A percentile compares a stretch with the other conserved stretches of the same genome.
Evolutionary conservation across 2,329 filamentous ascomycete species (phyloP).

Genomic region (Leptodontidium sp.): DNA sequence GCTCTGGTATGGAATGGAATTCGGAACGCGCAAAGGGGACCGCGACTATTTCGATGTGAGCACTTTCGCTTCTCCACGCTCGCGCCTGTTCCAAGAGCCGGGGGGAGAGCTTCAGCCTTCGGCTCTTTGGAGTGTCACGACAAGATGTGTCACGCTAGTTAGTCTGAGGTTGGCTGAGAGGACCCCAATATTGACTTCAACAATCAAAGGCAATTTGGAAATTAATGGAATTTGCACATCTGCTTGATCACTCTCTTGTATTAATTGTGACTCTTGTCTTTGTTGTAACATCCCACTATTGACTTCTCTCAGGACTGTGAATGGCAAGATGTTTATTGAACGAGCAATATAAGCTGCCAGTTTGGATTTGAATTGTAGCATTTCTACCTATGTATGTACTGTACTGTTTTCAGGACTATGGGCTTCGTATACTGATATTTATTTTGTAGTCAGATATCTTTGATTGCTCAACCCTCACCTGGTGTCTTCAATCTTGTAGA

Average conservation of each 20-base stretch:
- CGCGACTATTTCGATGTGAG: slow-evolving; percentile 34
- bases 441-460: not conserved
- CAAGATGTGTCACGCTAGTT: slow-evolving; percentile 6
- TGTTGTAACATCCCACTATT: not conserved
- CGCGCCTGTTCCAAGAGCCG: slow-evolving; percentile 32
- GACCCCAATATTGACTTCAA: not conserved
- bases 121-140: not conserved
- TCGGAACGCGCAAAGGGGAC: slow-evolving; percentile 28
- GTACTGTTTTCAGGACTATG: not conserved
- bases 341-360: not conserved
- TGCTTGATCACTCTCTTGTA: not conserved
- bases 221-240: not conserved
- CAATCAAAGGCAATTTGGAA: not conserved
- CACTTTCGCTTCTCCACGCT: slow-evolving; percentile 16
- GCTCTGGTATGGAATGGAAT: slow-evolving; percentile 15
- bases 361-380: not conserved
- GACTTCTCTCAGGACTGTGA: not conserved
- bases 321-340: not conserved
- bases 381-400: not conserved
- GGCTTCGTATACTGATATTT: not conserved
- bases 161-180: not conserved
- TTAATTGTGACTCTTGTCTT: not conserved
- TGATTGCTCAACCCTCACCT: slow-evolving; percentile 29
- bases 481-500: slow-evolving; percentile 54
- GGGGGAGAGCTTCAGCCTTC: slow-evolving; percentile 5